Percentiles rank a stretch among this genome's conserved stretches.
Evolutionary conservation across 305 asterid genomes (phyloP).

Genomic region (Plantago lanceolata): DNA sequence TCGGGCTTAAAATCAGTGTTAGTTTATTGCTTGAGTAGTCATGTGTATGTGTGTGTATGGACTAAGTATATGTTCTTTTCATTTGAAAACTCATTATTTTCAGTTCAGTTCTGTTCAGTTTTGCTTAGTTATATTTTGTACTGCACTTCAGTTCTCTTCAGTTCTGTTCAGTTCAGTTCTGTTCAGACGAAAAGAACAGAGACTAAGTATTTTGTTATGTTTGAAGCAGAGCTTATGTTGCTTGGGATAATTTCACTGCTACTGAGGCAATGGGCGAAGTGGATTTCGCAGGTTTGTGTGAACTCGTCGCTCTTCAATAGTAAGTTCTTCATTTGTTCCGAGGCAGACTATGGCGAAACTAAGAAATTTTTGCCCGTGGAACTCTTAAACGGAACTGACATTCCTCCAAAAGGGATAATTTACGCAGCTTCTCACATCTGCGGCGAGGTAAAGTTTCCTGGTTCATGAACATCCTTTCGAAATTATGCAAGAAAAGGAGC

Average conservation of each 20-base stretch:
- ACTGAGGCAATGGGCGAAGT: slow-evolving; percentile 84
- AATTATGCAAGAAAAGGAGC: background rate
- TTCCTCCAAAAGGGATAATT: slow-evolving; percentile 51
- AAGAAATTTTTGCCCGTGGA: slow-evolving; percentile 32
- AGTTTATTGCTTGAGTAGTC: background rate
- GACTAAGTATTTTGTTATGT: background rate
- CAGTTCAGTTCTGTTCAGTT: no score
- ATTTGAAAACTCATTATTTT: no score
- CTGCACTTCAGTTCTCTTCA: no score
- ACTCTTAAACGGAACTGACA: slow-evolving; percentile 37
- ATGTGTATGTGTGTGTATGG: background rate
- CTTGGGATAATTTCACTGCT: slow-evolving; percentile 83
- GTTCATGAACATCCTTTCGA: background rate
- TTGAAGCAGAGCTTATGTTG: slow-evolving; percentile 71
- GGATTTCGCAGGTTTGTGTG: slow-evolving; percentile 78
- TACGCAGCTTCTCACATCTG: slow-evolving; percentile 48
- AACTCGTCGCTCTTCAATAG: slow-evolving; percentile 73
- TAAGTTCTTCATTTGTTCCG: slow-evolving; percentile 68
- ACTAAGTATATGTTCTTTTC: no score
- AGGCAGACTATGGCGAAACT: slow-evolving; percentile 43
- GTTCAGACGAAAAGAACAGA: no score
- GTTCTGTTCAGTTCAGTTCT: no score
- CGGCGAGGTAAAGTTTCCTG: slow-evolving; percentile 48
- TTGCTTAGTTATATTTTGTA: no score
- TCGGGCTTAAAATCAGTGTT: background rate